Evolutionary conservation across 495 filamentous ascomycete genomes (phyloP).

Genomic region (Platismatia glauca): DNA sequence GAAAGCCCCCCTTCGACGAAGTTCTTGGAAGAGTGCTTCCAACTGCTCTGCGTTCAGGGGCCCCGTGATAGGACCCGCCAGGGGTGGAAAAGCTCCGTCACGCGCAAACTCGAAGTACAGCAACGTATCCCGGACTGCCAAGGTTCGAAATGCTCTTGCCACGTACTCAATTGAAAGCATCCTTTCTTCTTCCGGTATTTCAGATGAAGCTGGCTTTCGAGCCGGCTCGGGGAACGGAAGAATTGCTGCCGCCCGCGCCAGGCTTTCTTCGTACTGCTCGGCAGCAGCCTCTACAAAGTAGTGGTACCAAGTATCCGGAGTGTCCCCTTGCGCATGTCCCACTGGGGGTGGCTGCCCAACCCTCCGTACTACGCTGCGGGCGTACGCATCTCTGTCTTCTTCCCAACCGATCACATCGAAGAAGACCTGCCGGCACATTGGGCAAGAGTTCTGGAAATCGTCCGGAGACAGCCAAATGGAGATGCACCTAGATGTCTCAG

Average conservation of each 20-base stretch:
- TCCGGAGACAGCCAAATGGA: background rate
- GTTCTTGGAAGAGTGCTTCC: background rate
- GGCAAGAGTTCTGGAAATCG: background rate
- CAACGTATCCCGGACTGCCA: background rate
- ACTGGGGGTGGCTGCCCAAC: background rate
- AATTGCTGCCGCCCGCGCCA: background rate
- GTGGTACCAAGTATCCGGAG: background rate
- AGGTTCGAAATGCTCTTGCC: background rate
- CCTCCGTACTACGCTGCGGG: background rate
- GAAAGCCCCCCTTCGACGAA: background rate
- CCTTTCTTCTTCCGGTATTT: background rate
- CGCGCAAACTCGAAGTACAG: background rate
- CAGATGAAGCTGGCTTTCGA: background rate
- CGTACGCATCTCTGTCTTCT: background rate
- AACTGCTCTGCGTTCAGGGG: background rate
- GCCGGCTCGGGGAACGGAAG: background rate
- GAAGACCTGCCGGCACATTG: background rate
- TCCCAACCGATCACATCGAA: background rate
- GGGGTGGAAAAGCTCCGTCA: background rate
- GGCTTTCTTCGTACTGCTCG: conserved; percentile 1
- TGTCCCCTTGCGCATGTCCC: background rate
- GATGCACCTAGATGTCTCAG: background rate
- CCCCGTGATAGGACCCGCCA: background rate
- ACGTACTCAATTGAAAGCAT: background rate
- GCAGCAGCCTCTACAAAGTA: background rate